Conservation (phyloP, 495 filamentous ascomycete genomes). For the Penicillium maclennaniae region DNA sequence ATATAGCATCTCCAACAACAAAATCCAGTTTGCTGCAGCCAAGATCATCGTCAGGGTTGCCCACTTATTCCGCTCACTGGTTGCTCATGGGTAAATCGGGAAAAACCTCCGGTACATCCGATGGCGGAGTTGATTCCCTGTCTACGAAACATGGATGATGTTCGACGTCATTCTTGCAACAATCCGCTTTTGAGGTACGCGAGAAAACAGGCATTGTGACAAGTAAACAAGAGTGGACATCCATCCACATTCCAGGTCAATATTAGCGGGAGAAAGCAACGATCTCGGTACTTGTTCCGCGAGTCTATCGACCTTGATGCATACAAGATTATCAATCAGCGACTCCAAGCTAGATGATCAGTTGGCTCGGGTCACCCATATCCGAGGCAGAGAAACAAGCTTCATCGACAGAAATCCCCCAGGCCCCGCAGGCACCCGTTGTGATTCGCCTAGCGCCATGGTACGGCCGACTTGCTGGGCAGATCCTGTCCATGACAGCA, state of each 20-base stretch:
- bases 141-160: background rate
- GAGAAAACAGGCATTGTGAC: background rate
- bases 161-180: constrained; percentile 6
- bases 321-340: too few relatives aligned
- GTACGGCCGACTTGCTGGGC: background rate
- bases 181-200: background rate
- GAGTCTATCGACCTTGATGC: background rate
- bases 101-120: constrained; percentile 1
- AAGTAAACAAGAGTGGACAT: background rate
- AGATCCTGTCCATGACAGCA: constrained; percentile 7
- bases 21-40: background rate
- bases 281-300: background rate
- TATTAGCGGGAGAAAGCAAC: too few relatives aligned
- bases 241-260: too few relatives aligned
- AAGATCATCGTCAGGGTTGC: too few relatives aligned
- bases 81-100: background rate
- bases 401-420: background rate
- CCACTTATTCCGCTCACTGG: too few relatives aligned
- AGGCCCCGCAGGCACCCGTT: background rate
- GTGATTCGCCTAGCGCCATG: background rate
- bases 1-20: background rate
- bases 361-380: background rate
- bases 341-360: background rate
- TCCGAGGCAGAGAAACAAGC: background rate
- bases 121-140: constrained; percentile 6